These are phyloP conservation scores for Schoenoplectus triqueter DNA, from an alignment of 202 grass and related monocot species.

Conservation along the genomic window DNA sequence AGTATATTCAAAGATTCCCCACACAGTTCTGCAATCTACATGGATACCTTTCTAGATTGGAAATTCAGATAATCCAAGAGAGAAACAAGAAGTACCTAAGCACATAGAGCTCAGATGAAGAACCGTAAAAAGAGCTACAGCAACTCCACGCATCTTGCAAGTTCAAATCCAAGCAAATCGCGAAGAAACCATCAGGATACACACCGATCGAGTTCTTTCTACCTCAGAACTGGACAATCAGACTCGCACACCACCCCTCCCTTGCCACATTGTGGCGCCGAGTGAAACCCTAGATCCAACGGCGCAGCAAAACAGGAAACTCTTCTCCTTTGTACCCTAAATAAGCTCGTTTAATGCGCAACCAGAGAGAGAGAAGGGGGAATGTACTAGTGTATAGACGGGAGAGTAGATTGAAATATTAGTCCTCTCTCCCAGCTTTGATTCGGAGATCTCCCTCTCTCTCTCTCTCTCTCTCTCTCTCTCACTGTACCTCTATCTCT, in stretches of 20 bases:
- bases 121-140: slow-evolving; percentile 23
- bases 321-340: not conserved
- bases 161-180: slow-evolving; percentile 32
- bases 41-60: not conserved
- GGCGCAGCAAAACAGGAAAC: slow-evolving; percentile 22
- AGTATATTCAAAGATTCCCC: slow-evolving; percentile 18
- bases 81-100: slow-evolving; percentile 34
- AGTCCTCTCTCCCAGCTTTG: not conserved
- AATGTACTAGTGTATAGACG: slow-evolving; percentile 9
- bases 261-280: slow-evolving; percentile 5
- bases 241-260: not conserved
- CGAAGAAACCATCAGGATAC: slow-evolving; percentile 28
- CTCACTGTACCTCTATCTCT: not conserved
- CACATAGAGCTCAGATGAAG: slow-evolving; percentile 30
- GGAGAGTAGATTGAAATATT: slow-evolving; percentile 20
- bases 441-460: slow-evolving; percentile 16
- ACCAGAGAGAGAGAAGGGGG: not conserved
- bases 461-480: slow-evolving; percentile 16
- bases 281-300: slow-evolving; percentile 43
- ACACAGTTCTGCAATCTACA: not conserved
- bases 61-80: not conserved
- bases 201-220: slow-evolving; percentile 27
- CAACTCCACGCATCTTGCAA: slow-evolving; percentile 33
- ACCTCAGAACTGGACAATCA: slow-evolving; percentile 17
- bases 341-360: slow-evolving; percentile 16